phyloP scores from a whole-genome alignment of 202 grass and related monocot species.

The Schoenoplectus tabernaemontani region DNA sequence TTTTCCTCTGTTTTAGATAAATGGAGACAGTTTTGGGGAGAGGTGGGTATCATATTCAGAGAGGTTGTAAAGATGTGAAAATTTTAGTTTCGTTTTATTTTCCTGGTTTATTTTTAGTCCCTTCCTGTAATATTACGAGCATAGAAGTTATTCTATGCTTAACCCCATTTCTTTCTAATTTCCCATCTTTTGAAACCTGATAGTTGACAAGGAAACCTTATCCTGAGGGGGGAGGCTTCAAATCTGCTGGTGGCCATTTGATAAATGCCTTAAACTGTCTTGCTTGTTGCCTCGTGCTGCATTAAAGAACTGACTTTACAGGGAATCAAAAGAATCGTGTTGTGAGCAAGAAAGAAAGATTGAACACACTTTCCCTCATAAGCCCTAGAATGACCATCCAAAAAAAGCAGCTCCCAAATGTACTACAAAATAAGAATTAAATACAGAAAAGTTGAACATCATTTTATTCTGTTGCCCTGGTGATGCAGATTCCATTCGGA shows the following conservation, averaged over 20 bases:
- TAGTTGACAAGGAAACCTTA: not conserved
- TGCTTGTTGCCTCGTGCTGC: not conserved
- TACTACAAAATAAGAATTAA: not conserved
- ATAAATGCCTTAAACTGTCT: not conserved
- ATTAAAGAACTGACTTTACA: not conserved
- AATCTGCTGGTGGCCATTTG: not conserved
- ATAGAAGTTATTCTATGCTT: not conserved
- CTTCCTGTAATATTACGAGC: not conserved
- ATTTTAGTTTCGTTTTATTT: not conserved
- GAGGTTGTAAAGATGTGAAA: slow-evolving; percentile 24
- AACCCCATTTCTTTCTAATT: not conserved
- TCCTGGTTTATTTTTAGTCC: too few relatives aligned
- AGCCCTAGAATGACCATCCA: too few relatives aligned
- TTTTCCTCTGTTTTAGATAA: slow-evolving; percentile 1
- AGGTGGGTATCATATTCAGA: not conserved
- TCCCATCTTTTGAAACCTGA: too few relatives aligned
- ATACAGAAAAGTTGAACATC: too few relatives aligned
- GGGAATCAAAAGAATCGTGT: not conserved
- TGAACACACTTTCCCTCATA: not conserved
- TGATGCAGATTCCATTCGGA: too few relatives aligned
- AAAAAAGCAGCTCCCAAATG: not conserved
- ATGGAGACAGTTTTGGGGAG: not conserved
- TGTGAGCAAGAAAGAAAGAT: not conserved
- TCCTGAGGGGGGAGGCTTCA: not conserved
- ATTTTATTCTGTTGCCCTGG: too few relatives aligned